Conservation (phyloP, 2,329 filamentous ascomycete species). For the Cercospora sp. region DNA sequence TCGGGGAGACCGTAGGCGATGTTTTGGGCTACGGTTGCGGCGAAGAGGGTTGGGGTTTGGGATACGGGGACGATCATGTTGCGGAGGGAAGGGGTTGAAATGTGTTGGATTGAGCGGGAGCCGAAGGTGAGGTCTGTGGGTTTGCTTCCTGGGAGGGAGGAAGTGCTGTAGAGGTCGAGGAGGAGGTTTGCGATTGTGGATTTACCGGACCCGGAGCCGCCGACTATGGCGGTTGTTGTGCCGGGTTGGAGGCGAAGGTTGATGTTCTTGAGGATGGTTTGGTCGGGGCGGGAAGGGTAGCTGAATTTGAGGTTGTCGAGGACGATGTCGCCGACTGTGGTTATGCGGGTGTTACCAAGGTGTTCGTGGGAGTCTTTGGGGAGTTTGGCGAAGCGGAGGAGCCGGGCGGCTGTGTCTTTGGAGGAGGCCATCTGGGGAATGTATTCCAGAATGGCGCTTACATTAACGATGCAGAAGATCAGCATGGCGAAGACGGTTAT, state of each 20-base stretch:
- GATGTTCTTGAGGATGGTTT: slow-evolving; percentile 62
- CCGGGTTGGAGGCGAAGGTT: slow-evolving; percentile 64
- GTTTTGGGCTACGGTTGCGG: slow-evolving; percentile 73
- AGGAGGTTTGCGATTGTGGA: slow-evolving; percentile 78
- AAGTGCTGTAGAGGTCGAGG: slow-evolving; percentile 74
- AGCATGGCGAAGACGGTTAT: slow-evolving; percentile 78
- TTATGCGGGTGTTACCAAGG: slow-evolving; percentile 49
- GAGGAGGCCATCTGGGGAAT: slow-evolving; percentile 80
- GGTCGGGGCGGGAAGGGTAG: slow-evolving; percentile 63
- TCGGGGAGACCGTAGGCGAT: slow-evolving; percentile 74
- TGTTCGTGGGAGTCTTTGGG: slow-evolving; percentile 61
- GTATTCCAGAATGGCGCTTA: slow-evolving; percentile 67
- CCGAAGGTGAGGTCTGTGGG: slow-evolving; percentile 58
- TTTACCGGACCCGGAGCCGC: slow-evolving; percentile 86
- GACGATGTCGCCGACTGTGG: slow-evolving; percentile 55
- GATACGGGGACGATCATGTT: slow-evolving; percentile 66
- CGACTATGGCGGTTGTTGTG: slow-evolving; percentile 75
- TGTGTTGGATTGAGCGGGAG: slow-evolving; percentile 55
- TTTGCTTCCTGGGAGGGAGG: slow-evolving; percentile 16
- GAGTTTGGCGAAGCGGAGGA: slow-evolving; percentile 70
- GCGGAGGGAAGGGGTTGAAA: slow-evolving; percentile 64
- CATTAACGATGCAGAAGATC: slow-evolving; percentile 77
- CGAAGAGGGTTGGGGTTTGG: slow-evolving; percentile 75
- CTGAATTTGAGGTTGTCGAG: slow-evolving; percentile 67
- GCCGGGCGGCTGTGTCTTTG: slow-evolving; percentile 68